A percentile compares a stretch with the other conserved stretches of the same genome.
phyloP scores from a whole-genome alignment of 1,284 basidiomycete genomes.

The Schizophyllum commune region DNA sequence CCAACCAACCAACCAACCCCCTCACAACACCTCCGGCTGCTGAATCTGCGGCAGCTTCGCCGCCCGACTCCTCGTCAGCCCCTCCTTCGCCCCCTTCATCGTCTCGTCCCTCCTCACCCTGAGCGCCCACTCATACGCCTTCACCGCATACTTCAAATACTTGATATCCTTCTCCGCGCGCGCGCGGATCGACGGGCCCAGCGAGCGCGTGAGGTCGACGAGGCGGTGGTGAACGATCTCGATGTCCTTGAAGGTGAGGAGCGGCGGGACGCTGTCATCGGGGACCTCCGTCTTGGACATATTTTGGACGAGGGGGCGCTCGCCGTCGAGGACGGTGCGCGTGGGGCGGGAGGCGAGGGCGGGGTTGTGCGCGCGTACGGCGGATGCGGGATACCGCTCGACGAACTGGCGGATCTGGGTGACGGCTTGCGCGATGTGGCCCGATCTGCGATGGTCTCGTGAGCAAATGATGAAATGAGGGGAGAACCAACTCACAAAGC shows the following conservation, averaged over 20 bases:
- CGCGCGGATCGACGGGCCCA: not conserved
- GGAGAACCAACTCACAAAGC: constrained; percentile 39
- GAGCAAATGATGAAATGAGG: not conserved
- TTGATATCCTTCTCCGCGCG: constrained; percentile 34
- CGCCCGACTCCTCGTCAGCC: not conserved
- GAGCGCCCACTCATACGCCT: constrained; percentile 60
- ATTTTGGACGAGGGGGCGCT: constrained; percentile 58
- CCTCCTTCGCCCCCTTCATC: constrained; percentile 22
- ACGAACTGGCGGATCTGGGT: constrained; percentile 47
- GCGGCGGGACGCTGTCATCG: constrained; percentile 63
- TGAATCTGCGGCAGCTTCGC: not conserved
- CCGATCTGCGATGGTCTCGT: constrained; percentile 31
- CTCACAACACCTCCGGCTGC: not conserved
- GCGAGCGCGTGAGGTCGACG: constrained; percentile 27
- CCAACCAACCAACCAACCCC: too few species aligned
- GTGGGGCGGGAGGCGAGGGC: constrained; percentile 45
- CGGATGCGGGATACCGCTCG: constrained; percentile 46
- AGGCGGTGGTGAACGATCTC: constrained; percentile 61
- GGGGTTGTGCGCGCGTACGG: constrained; percentile 27
- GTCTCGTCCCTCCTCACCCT: constrained; percentile 45
- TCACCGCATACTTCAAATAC: constrained; percentile 60
- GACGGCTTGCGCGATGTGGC: constrained; percentile 44
- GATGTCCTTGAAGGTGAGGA: constrained; percentile 57
- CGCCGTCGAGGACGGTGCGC: constrained; percentile 38
- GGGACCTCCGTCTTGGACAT: constrained; percentile 43